Conservation (phyloP, 2,329 filamentous ascomycete species). For the Bimuria novae-zelandiae region DNA sequence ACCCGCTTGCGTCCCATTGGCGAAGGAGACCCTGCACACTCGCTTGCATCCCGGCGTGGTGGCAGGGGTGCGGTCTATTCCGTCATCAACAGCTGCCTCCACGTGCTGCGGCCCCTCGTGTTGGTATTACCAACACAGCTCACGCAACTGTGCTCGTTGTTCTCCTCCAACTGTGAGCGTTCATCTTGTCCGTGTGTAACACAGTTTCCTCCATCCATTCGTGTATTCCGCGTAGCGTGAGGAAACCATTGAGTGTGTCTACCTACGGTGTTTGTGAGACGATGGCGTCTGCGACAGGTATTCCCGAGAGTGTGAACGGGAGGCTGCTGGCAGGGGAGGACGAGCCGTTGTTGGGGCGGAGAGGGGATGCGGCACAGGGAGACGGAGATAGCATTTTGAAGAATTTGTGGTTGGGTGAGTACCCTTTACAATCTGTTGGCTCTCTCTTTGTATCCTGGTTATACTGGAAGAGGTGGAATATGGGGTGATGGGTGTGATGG, state of each 20-base stretch:
- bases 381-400: slow-evolving; percentile 65
- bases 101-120: not conserved
- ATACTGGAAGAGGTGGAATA: too few relatives aligned
- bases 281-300: slow-evolving; percentile 73
- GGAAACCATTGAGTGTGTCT: too few relatives aligned
- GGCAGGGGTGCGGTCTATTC: slow-evolving; percentile 1
- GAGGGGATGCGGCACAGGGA: slow-evolving; percentile 74
- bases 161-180: too few relatives aligned
- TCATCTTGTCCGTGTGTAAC: too few relatives aligned
- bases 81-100: slow-evolving; percentile 7
- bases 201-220: too few relatives aligned
- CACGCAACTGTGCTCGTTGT: not conserved
- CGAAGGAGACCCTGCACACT: not conserved
- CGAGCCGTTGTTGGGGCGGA: slow-evolving; percentile 71
- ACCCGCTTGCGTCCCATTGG: not conserved
- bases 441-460: too few relatives aligned
- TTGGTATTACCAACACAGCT: not conserved
- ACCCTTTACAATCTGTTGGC: too few relatives aligned
- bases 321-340: slow-evolving; percentile 56
- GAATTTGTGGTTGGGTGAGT: slow-evolving; percentile 76
- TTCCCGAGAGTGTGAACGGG: slow-evolving; percentile 57
- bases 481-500: too few relatives aligned
- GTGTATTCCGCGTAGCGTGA: too few relatives aligned
- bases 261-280: too few relatives aligned
- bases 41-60: not conserved